These are phyloP conservation scores for Chlorophyllum brunneum DNA, from an alignment of 768 basidiomycete species.

Conservation along the genomic window DNA sequence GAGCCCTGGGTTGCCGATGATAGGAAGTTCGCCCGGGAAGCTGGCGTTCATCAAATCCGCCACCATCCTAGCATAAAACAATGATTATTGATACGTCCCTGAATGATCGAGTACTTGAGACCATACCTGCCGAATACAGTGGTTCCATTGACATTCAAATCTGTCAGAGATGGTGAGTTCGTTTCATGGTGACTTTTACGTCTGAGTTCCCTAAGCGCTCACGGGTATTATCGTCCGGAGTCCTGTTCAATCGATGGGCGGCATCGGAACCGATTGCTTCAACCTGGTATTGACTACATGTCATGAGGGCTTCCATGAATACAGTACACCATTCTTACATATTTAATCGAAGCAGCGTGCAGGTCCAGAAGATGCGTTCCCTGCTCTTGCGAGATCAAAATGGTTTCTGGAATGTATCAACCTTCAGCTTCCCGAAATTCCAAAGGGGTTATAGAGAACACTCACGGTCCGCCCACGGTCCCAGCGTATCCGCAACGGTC, in stretches of 20 bases:
- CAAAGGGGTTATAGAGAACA: neutral
- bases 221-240: slow-evolving; percentile 36
- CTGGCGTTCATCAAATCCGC: slow-evolving; percentile 32
- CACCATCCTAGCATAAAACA: slow-evolving; percentile 28
- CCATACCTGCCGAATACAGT: slow-evolving; percentile 38
- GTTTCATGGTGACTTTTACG: neutral
- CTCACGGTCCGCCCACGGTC: slow-evolving; percentile 34
- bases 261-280: slow-evolving; percentile 37
- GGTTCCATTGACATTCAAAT: slow-evolving; percentile 35
- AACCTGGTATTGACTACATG: slow-evolving; percentile 18
- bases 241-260: slow-evolving; percentile 34
- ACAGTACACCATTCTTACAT: slow-evolving; percentile 18
- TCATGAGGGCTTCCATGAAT: neutral
- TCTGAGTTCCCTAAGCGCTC: slow-evolving; percentile 8
- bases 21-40: slow-evolving; percentile 32
- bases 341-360: slow-evolving; percentile 33
- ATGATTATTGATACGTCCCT: neutral
- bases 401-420: slow-evolving; percentile 24
- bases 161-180: slow-evolving; percentile 14
- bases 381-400: slow-evolving; percentile 31
- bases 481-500: slow-evolving; percentile 31
- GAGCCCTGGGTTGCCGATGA: slow-evolving; percentile 30
- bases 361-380: slow-evolving; percentile 35
- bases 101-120: neutral
- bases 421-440: neutral